These are phyloP conservation scores for Pseudonitzschia pungens DNA, from an alignment of 108 stramenopile species.

Conservation along the genomic window DNA sequence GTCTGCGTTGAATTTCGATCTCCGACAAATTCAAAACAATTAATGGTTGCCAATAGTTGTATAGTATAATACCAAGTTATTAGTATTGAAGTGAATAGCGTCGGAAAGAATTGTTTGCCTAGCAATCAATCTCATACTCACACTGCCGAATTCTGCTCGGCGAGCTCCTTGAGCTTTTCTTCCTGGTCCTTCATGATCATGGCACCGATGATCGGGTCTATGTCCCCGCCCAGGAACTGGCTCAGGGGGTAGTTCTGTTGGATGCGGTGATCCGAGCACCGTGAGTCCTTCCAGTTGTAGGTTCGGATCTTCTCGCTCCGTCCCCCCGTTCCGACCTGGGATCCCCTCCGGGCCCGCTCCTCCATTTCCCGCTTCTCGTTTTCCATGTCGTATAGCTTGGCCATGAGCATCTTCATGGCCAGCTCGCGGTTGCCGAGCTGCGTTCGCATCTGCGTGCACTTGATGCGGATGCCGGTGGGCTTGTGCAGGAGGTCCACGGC, in stretches of 20 bases:
- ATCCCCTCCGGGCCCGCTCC: constrained; percentile 75
- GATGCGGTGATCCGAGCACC: constrained; percentile 92
- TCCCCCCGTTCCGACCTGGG: constrained; percentile 93
- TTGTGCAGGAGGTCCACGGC: constrained; percentile 94
- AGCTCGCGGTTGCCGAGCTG: constrained; percentile 94
- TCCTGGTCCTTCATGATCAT: constrained; percentile 86
- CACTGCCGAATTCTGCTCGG: constrained; percentile 1
- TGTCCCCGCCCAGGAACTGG: constrained; percentile 74
- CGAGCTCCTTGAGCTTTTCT: constrained; percentile 50
- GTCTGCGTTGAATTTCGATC: too few relatives aligned
- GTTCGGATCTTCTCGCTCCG: constrained; percentile 95
- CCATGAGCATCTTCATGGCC: constrained; percentile 93
- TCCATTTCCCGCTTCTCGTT: constrained; percentile 81
- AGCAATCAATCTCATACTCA: background rate
- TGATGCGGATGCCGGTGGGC: constrained; percentile 95
- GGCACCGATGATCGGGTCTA: constrained; percentile 73
- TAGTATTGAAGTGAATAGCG: background rate
- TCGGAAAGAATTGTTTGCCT: background rate
- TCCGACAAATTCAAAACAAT: too few relatives aligned
- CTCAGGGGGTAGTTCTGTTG: constrained; percentile 83
- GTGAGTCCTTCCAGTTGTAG: constrained; percentile 98
- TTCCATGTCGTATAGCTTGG: constrained; percentile 86
- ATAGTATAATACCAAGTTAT: too few relatives aligned
- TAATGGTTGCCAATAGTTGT: too few relatives aligned
- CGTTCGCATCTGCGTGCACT: constrained; percentile 96